Conservation (phyloP, 2,329 filamentous ascomycete species). For the Chaetomiaceae sp. region DNA sequence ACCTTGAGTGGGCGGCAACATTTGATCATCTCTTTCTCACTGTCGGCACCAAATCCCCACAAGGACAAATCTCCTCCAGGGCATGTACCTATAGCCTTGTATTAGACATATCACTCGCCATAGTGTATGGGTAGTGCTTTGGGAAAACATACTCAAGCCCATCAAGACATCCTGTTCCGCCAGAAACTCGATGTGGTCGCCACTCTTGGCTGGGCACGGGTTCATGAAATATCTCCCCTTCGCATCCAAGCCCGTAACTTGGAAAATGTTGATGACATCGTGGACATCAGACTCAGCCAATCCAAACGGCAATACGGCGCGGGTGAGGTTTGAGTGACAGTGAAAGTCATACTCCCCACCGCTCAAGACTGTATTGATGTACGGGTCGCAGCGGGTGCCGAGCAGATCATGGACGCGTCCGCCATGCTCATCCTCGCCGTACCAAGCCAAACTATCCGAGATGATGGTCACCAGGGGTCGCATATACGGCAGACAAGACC, state of each 20-base stretch:
- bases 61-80: conserved; percentile 75
- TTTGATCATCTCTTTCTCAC: conserved; percentile 62
- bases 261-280: conserved; percentile 82
- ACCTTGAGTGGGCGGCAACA: conserved; percentile 71
- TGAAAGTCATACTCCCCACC: conserved; percentile 73
- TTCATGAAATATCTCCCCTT: conserved; percentile 74
- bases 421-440: conserved; percentile 59
- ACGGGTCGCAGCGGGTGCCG: conserved; percentile 80
- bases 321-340: conserved; percentile 76
- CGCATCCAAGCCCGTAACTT: conserved; percentile 72
- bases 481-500: conserved; percentile 74
- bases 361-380: conserved; percentile 70
- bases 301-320: conserved; percentile 65
- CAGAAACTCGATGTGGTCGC: conserved; percentile 69
- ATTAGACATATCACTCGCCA: conserved; percentile 36
- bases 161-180: conserved; percentile 72
- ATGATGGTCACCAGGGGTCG: conserved; percentile 69
- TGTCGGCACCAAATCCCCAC: conserved; percentile 73
- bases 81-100: conserved; percentile 52
- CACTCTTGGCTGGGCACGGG: conserved; percentile 50
- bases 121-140: too few relatives aligned
- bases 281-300: conserved; percentile 72
- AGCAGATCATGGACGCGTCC: conserved; percentile 72
- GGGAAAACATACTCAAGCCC: conserved; percentile 44
- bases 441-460: conserved; percentile 60